Conservation (phyloP, 805 yeast genomes). For the Candida tammaniensis region DNA sequence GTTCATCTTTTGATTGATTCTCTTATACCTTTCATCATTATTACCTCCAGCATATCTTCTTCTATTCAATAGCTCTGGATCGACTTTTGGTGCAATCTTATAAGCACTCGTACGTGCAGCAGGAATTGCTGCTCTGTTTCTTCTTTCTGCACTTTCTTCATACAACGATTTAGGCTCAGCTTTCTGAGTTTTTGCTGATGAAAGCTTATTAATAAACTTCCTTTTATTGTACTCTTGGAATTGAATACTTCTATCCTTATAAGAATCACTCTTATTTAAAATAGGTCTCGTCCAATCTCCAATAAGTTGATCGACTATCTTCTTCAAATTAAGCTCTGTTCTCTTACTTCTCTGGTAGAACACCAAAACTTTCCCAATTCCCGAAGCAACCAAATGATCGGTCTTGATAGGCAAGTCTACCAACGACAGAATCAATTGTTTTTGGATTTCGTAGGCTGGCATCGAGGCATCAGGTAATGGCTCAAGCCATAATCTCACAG, state of each 20-base stretch:
- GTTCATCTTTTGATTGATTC: constrained; percentile 61
- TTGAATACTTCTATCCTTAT: constrained; percentile 78
- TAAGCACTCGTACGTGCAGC: constrained; percentile 84
- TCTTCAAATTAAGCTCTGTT: constrained; percentile 82
- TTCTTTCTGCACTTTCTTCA: constrained; percentile 86
- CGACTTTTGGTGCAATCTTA: constrained; percentile 84
- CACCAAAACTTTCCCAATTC: constrained; percentile 89
- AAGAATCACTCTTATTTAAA: constrained; percentile 91
- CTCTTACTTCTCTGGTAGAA: constrained; percentile 88
- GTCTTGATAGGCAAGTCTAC: constrained; percentile 87
- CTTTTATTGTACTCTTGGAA: constrained; percentile 66
- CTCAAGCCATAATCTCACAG: constrained; percentile 94
- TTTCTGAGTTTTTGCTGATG: constrained; percentile 22
- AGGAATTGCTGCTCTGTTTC: constrained; percentile 97
- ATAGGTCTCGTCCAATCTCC: constrained; percentile 99
- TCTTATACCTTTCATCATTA: constrained; percentile 75
- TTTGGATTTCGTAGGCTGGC: constrained; percentile 97
- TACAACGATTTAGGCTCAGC: constrained; percentile 57
- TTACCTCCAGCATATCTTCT: constrained; percentile 42
- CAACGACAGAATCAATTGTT: constrained; percentile 73
- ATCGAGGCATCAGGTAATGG: constrained; percentile 97
- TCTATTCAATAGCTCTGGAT: constrained; percentile 45
- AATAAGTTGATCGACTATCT: constrained; percentile 84
- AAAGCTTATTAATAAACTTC: constrained; percentile 44
- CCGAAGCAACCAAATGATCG: constrained; percentile 90